Base-by-base conservation (phyloP, 768 basidiomycete species). In the Calocybe gangraenosa region DNA sequence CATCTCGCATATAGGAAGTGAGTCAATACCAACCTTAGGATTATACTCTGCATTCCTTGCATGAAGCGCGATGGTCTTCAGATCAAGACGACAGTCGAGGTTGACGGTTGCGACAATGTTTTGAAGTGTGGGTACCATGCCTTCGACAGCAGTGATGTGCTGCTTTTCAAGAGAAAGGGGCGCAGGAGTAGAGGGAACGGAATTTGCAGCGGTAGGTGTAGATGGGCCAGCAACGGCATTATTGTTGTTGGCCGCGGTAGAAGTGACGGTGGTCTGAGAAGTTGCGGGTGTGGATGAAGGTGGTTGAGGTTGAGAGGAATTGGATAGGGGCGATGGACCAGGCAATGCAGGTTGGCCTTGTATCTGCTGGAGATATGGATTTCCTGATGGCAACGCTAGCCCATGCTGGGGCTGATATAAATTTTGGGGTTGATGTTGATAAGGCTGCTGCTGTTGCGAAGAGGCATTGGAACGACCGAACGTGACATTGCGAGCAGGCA, bases 71-170 rank as follows among this genome's bases (percentile, higher is more conserved):
- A 98, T 99, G 42, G 96, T 98, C 79, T 99, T 99, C 44, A 99
- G 73, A 65, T 98, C 96, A 39, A 99, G 76, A 32, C 94, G 81
- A 53, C 94, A 97, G 65, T 96, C 95, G 20, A 99, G 79, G 60
- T 97, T 98, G 65, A 98, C 95, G 5, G 96, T 99, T 4, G 96
- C 95, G 54, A 99, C 96, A 49, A 98, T 98, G 70, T 98, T 99
- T 79, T 99, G 95, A 41, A 99, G 76, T 2, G 93, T 97, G n/a
- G 95, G 96, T 7, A 98, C 95, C 56, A 98, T 94, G 47, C 95
- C 96, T 65, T 96, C 91, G 14, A 95, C 93, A 34, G 92, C 92
- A 13, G 93, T 96, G 56, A 97, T 95, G 62, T 95, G 89, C 57
- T 92, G 90, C 51, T 92, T 90, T 65, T 92, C 90, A 48, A 90